Conservation (phyloP, 495 filamentous ascomycete species). For the Talaromyces stipitatus region DNA sequence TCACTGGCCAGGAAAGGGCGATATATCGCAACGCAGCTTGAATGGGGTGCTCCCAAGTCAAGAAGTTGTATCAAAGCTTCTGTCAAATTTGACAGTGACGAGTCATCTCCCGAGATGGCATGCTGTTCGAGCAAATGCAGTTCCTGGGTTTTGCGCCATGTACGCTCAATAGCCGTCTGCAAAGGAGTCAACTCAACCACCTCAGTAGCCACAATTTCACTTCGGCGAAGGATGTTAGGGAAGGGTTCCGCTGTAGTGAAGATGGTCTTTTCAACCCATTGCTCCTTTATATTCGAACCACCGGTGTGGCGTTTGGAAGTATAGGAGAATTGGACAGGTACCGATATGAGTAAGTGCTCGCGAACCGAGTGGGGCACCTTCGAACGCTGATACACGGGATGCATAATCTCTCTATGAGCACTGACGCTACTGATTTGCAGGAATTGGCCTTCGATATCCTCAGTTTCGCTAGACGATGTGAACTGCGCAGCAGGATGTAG, state of each 20-base stretch:
- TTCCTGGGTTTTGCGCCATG: slow-evolving; percentile 83
- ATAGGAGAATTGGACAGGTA: slow-evolving; percentile 65
- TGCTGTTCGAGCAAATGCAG: slow-evolving; percentile 66
- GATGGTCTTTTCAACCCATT: slow-evolving; percentile 79
- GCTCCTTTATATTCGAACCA: slow-evolving; percentile 55
- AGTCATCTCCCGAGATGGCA: slow-evolving; percentile 65
- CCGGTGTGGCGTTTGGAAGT: slow-evolving; percentile 59
- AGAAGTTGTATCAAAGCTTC: slow-evolving; percentile 69
- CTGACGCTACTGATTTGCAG: slow-evolving; percentile 75
- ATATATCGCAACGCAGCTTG: slow-evolving; percentile 65
- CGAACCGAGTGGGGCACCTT: slow-evolving; percentile 74
- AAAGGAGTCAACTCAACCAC: slow-evolving; percentile 61
- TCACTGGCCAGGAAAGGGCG: slow-evolving; percentile 57
- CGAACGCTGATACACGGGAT: slow-evolving; percentile 82
- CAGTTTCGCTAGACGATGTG: slow-evolving; percentile 57
- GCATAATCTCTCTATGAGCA: slow-evolving; percentile 70
- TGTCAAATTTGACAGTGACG: slow-evolving; percentile 54
- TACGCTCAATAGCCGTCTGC: slow-evolving; percentile 86
- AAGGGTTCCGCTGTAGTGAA: slow-evolving; percentile 82
- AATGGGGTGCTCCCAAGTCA: slow-evolving; percentile 52
- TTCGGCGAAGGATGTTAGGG: slow-evolving; percentile 83
- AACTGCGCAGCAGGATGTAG: slow-evolving; percentile 86
- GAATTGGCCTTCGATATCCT: slow-evolving; percentile 90
- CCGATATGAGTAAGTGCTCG: slow-evolving; percentile 73
- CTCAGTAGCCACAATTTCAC: slow-evolving; percentile 70